phyloP scores from a whole-genome alignment of 192 early-diverging fungal genomes.

The Linnemannia schmuckeri region DNA sequence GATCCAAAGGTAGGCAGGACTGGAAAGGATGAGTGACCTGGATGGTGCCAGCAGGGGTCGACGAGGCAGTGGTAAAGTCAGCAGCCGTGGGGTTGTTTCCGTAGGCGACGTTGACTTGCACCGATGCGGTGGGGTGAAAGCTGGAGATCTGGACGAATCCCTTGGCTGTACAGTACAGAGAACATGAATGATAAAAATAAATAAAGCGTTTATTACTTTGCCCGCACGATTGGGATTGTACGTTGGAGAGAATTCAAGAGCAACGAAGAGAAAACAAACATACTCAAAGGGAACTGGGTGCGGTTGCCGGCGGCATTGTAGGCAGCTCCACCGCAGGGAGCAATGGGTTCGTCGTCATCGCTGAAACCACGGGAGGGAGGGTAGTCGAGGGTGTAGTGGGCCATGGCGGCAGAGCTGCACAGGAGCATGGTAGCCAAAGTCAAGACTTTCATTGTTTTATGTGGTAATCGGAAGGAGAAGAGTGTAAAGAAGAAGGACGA shows the following conservation, averaged over 20 bases:
- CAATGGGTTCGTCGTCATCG: slow-evolving; percentile 58
- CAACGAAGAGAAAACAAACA: slow-evolving; percentile 10
- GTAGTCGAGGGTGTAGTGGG: slow-evolving; percentile 64
- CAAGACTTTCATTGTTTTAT: slow-evolving; percentile 34
- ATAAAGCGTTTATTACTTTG: no score
- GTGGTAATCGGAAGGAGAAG: background rate
- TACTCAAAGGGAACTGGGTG: slow-evolving; percentile 61
- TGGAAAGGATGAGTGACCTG: slow-evolving; percentile 48
- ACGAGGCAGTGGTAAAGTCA: slow-evolving; percentile 51
- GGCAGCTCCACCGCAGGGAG: slow-evolving; percentile 61
- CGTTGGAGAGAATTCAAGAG: background rate
- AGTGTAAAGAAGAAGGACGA: background rate
- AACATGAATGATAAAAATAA: background rate
- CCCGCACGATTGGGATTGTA: no score
- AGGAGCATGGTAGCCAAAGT: slow-evolving; percentile 43
- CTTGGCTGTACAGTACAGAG: slow-evolving; percentile 23
- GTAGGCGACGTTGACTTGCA: slow-evolving; percentile 56
- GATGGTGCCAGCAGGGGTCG: slow-evolving; percentile 28
- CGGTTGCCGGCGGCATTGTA: slow-evolving; percentile 55
- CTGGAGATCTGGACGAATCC: slow-evolving; percentile 63
- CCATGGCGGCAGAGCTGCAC: slow-evolving; percentile 52
- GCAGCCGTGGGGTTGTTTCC: slow-evolving; percentile 58
- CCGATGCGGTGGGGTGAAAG: slow-evolving; percentile 53
- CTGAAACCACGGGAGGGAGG: slow-evolving; percentile 61
- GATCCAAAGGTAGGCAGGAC: slow-evolving; percentile 56